Evolutionary conservation across 495 filamentous ascomycete genomes (phyloP), one percentile per base, ranked within the genome.

Genomic region (Opeltia flavorubescens): DNA sequence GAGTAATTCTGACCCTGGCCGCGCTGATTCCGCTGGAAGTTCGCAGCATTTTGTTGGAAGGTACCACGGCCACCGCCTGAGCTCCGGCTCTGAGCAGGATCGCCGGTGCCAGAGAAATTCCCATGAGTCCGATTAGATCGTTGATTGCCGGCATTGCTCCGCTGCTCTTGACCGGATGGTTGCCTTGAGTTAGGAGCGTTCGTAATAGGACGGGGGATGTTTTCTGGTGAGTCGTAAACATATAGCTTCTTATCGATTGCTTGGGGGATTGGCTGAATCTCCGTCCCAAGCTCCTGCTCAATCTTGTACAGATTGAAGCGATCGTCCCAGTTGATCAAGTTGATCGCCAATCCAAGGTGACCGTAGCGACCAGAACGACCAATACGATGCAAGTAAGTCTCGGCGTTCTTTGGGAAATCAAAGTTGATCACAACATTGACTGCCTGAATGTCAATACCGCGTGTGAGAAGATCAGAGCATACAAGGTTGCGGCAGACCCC

Each of bases 351-450:
- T 69, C 91, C 91, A 59, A 96, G 72, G 67, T 99, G 91, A 47
- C 91, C 91, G 59, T 94, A 99, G 46, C 91, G 85, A 48, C 91
- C 91, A 34, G 91, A 99, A 54, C 91, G 84, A 64, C 91, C 91
- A 62, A 99, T 96, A 51, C 91, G 88, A 66, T 99, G 91, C 20
- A 99, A 84, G 61, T 99, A 99, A 0, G 91, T 99, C 64, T 99
- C 91, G 20, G 91, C 93, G 57, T 99, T 96, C 70, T 99, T 99
- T 6, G 91, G 91, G 65, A 99, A 99, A 59, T 99, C 91, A 56
- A 99, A 99, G 65, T 99, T 99, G 73, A 99, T 99, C 55, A 99
- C 91, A 41, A 99, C 91, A 55, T 99, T 99, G 53, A 99, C 91
- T 17, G 93, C 91, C 68, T 99, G 91, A 55, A 99, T 99, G 65